phyloP scores from a whole-genome alignment of 2,329 filamentous ascomycete genomes.

The Clonostachys chloroleuca region DNA sequence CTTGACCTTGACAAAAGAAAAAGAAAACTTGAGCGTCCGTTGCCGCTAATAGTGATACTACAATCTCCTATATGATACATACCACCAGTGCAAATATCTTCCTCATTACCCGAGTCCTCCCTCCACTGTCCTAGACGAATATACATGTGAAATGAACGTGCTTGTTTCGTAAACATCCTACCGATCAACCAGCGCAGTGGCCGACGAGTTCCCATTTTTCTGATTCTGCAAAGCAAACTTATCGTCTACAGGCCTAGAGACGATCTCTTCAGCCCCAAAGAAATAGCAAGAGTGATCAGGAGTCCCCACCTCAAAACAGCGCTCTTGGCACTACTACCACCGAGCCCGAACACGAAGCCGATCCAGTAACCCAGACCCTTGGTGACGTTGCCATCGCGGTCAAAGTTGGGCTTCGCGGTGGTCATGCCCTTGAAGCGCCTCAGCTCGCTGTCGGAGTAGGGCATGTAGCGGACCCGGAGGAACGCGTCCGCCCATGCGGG shows the following conservation, averaged over 20 bases:
- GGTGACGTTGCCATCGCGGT: constrained; percentile 50
- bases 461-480: constrained; percentile 65
- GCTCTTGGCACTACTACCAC: constrained; percentile 41
- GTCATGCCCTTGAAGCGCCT: constrained; percentile 36
- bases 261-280: constrained; percentile 21
- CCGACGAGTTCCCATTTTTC: neutral
- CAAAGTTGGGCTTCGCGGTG: constrained; percentile 51
- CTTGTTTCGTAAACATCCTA: neutral
- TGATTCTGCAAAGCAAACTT: neutral
- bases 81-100: neutral
- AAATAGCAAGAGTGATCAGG: constrained; percentile 26
- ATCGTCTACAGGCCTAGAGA: constrained; percentile 21
- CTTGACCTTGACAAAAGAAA: no score
- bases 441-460: constrained; percentile 45
- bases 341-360: constrained; percentile 44
- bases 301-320: constrained; percentile 45
- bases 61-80: neutral
- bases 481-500: constrained; percentile 37
- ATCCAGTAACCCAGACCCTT: constrained; percentile 51
- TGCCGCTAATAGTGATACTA: neutral
- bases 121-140: no score
- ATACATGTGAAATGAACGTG: constrained; percentile 4
- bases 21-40: no score
- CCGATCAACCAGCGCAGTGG: neutral
- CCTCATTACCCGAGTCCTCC: neutral